Conservation (phyloP, 2,329 filamentous ascomycete genomes). For the Fusarium fujikuroi region DNA sequence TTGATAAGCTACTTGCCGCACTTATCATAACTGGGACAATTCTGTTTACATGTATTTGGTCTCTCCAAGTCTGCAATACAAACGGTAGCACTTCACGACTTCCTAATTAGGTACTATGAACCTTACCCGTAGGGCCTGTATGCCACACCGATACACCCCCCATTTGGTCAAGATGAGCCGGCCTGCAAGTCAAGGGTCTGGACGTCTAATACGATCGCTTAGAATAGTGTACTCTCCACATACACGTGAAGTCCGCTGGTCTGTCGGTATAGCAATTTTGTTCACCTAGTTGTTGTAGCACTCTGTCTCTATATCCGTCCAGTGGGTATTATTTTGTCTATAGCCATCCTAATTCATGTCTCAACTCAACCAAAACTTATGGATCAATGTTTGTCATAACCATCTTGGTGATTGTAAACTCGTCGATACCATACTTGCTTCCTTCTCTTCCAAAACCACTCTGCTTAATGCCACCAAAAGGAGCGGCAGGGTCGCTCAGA, state of each 20-base stretch:
- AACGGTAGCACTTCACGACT: constrained; percentile 4
- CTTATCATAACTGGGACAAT: background rate
- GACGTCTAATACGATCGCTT: background rate
- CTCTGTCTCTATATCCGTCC: background rate
- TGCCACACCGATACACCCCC: constrained; percentile 4
- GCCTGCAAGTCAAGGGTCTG: background rate
- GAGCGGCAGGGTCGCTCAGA: constrained; percentile 63
- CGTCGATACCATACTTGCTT: constrained; percentile 76
- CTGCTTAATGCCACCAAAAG: constrained; percentile 82
- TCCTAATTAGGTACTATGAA: background rate
- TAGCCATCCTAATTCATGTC: constrained; percentile 9
- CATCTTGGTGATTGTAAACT: constrained; percentile 77
- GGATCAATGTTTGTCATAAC: constrained; percentile 45
- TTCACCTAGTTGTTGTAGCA: background rate
- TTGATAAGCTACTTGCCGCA: background rate
- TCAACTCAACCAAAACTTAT: constrained; percentile 13
- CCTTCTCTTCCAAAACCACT: constrained; percentile 81
- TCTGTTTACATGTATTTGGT: too few relatives aligned
- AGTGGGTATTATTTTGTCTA: constrained; percentile 38
- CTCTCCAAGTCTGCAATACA: background rate
- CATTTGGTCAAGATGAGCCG: background rate
- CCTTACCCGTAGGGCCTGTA: background rate
- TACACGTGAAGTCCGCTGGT: background rate
- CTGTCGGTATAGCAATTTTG: background rate
- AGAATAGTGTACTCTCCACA: background rate